phyloP scores from a whole-genome alignment of 495 filamentous ascomycete species.

The Penicillium lividum region DNA sequence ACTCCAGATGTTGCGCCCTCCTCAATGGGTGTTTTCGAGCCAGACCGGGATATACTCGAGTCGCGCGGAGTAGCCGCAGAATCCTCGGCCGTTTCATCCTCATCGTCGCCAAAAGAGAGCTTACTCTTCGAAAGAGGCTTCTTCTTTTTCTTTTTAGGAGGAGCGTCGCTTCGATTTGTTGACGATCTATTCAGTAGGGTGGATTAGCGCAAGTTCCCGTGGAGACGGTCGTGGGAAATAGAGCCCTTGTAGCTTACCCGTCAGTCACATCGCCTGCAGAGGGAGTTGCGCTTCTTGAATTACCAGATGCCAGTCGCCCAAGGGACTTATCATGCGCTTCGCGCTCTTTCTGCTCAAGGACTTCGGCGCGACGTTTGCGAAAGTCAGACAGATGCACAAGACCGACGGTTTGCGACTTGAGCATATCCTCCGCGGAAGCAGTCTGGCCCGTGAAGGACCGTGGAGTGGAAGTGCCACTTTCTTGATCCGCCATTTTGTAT shows the following conservation, averaged over 20 bases:
- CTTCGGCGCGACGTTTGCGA: conserved; percentile 93
- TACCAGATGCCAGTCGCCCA: conserved; percentile 50
- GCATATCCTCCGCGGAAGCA: conserved; percentile 82
- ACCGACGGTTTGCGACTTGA: conserved; percentile 90
- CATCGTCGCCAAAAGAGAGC: conserved; percentile 67
- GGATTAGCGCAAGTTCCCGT: conserved; percentile 33
- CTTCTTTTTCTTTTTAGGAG: conserved; percentile 67
- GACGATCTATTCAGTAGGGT: conserved; percentile 36
- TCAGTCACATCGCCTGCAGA: conserved; percentile 53
- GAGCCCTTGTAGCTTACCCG: conserved; percentile 43
- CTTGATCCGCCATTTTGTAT: conserved; percentile 39
- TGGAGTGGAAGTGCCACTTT: conserved; percentile 41
- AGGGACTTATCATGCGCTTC: conserved; percentile 68
- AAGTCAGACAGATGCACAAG: conserved; percentile 92
- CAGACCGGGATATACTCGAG: conserved; percentile 36
- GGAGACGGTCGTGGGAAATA: conserved; percentile 1
- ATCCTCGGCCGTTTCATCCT: conserved; percentile 45
- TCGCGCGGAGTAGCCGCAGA: conserved; percentile 38
- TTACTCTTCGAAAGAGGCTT: conserved; percentile 63
- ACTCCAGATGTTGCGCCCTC: conserved; percentile 35
- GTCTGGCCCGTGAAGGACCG: conserved; percentile 73
- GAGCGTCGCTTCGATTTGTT: conserved; percentile 45
- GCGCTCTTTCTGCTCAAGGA: conserved; percentile 84
- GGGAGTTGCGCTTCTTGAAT: conserved; percentile 55
- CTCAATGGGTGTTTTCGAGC: conserved; percentile 42